Conservation (phyloP, 352 stramenopile species). For the Phytopythium aichiense region DNA sequence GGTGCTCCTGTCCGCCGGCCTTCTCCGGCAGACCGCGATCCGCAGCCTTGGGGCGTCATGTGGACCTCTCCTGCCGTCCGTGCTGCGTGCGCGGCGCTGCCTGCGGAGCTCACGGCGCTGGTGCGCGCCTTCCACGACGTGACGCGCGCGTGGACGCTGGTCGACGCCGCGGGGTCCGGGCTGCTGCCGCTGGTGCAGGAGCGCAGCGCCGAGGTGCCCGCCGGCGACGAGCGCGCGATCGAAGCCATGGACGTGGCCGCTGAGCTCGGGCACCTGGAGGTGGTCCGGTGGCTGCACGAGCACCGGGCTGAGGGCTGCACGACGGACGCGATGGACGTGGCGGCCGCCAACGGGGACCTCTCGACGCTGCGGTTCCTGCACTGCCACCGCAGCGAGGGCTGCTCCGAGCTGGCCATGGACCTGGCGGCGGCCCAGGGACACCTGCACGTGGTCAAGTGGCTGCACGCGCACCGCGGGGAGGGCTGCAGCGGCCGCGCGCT, state of each 20-base stretch:
- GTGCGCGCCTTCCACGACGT: conserved; percentile 42
- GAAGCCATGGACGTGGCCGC: conserved; percentile 53
- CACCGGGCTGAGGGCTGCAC: conserved; percentile 53
- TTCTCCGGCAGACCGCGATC: too few species aligned
- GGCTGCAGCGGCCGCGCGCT: conserved; percentile 41
- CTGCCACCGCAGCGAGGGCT: conserved; percentile 20
- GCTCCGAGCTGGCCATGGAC: conserved; percentile 26
- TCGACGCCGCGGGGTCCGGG: conserved; percentile 31
- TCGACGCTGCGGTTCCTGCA: conserved; percentile 31
- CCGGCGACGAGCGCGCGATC: neutral
- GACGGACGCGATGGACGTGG: conserved; percentile 21
- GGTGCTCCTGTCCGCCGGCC: too few species aligned
- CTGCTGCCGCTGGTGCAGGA: conserved; percentile 29
- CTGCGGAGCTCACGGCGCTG: conserved; percentile 25
- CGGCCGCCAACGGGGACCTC: conserved; percentile 21
- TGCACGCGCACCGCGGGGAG: conserved; percentile 26
- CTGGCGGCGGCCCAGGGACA: conserved; percentile 22
- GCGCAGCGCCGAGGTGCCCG: conserved; percentile 13
- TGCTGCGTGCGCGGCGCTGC: conserved; percentile 28
- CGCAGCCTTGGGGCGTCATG: neutral
- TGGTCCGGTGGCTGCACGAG: conserved; percentile 62
- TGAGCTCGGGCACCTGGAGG: conserved; percentile 49
- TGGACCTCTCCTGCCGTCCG: conserved; percentile 27
- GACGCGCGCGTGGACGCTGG: conserved; percentile 30
- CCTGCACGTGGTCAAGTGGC: conserved; percentile 26